phyloP scores from a whole-genome alignment of 2,329 filamentous ascomycete genomes.

The Phaeophleospora eucalypticola region DNA sequence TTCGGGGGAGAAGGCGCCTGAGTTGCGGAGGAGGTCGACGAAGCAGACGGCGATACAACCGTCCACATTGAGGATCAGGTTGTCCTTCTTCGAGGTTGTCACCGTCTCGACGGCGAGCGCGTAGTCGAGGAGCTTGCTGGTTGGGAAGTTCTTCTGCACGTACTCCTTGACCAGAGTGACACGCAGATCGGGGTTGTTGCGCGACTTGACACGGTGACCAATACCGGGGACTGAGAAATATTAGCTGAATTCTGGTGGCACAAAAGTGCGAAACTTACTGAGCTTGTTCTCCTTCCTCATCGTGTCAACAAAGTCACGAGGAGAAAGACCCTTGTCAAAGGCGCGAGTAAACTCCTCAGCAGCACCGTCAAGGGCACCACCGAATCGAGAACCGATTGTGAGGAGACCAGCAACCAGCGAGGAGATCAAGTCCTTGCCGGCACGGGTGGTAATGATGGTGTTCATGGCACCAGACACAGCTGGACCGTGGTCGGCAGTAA shows the following conservation, averaged over 20 bases:
- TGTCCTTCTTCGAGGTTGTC: conserved; percentile 99
- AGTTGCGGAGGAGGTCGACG: conserved; percentile 95
- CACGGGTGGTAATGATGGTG: conserved; percentile 99
- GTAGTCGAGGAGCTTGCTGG: conserved; percentile 97
- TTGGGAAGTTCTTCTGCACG: conserved; percentile 95
- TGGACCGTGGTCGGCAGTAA: conserved; percentile 97
- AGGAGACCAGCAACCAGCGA: conserved; percentile 93
- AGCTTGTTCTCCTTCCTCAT: conserved; percentile 99
- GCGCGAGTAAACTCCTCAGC: conserved; percentile 98
- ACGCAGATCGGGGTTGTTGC: conserved; percentile 99
- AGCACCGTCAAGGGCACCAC: conserved; percentile 95
- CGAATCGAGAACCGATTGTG: conserved; percentile 96
- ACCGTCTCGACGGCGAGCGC: conserved; percentile 96
- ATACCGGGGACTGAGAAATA: conserved; percentile 75
- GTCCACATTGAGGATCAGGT: conserved; percentile 98
- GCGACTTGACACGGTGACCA: conserved; percentile 98
- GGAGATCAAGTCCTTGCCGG: conserved; percentile 96
- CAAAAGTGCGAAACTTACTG: conserved; percentile 63
- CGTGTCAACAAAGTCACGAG: conserved; percentile 96
- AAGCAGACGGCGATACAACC: conserved; percentile 98
- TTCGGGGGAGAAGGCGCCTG: conserved; percentile 90
- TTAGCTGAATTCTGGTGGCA: no score
- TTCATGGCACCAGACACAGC: conserved; percentile 99
- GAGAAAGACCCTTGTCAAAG: conserved; percentile 95
- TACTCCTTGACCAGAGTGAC: conserved; percentile 99